A percentile compares a stretch with the other conserved stretches of the same genome.
phyloP scores from a whole-genome alignment of 768 basidiomycete genomes.

The Hortiboletus flavorubellus region DNA sequence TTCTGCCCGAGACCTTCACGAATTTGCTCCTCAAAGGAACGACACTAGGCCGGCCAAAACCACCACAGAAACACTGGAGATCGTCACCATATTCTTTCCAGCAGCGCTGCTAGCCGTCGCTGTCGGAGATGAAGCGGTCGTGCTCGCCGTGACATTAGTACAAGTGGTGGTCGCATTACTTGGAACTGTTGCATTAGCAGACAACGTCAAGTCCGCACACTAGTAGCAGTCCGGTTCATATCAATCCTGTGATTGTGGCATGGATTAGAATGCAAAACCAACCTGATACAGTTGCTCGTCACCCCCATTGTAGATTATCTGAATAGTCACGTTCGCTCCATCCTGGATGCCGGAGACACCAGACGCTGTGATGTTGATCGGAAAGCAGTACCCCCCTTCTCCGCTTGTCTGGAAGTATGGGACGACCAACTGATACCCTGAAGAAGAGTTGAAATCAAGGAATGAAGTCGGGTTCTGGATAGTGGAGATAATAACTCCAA shows the following conservation, averaged over 20 bases:
- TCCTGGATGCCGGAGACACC: constrained; percentile 49
- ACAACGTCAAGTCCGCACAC: constrained; percentile 80
- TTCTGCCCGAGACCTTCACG: not conserved
- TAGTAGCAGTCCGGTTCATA: constrained; percentile 35
- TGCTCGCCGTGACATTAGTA: constrained; percentile 30
- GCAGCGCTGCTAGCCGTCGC: constrained; percentile 17
- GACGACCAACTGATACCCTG: constrained; percentile 36
- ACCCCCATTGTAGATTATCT: constrained; percentile 64
- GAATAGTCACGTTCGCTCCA: constrained; percentile 73
- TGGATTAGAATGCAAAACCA: not conserved
- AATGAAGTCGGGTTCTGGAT: constrained; percentile 59
- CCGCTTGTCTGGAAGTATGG: constrained; percentile 49
- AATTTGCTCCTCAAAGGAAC: constrained; percentile 10
- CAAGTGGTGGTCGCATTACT: constrained; percentile 37
- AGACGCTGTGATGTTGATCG: constrained; percentile 54
- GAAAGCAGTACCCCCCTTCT: constrained; percentile 65
- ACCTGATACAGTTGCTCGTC: constrained; percentile 74
- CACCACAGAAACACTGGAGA: constrained; percentile 6
- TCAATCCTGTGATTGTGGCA: not conserved
- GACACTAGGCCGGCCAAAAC: constrained; percentile 9
- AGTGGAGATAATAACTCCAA: constrained; percentile 54
- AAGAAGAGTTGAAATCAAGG: constrained; percentile 51
- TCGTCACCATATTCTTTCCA: constrained; percentile 11
- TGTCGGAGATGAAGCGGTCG: constrained; percentile 11
- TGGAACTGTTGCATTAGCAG: constrained; percentile 48